Conservation (phyloP, 2,329 filamentous ascomycete genomes). For the Fusarium subtropicale region DNA sequence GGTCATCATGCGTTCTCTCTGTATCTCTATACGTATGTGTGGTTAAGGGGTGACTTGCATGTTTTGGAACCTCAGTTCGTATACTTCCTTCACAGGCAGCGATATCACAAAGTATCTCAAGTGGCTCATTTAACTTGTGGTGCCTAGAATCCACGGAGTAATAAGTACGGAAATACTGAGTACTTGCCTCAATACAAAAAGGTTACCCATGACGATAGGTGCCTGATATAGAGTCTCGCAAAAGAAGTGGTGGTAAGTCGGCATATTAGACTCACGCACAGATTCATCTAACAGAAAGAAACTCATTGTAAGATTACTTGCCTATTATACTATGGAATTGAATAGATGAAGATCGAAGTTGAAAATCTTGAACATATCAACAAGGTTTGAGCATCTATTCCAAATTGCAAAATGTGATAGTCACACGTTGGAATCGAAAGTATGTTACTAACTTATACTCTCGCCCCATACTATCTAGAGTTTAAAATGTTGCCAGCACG, state of each 20-base stretch:
- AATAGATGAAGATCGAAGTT: background rate
- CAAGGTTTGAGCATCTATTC: background rate
- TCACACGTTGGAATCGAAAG: background rate
- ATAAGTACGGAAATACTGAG: background rate
- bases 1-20: background rate
- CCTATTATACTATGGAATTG: no score
- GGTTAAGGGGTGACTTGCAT: background rate
- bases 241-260: background rate
- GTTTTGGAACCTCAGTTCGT: background rate
- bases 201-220: background rate
- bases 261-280: background rate
- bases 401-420: background rate
- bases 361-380: background rate
- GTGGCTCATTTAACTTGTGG: background rate
- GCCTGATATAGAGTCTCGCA: background rate
- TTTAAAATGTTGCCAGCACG: background rate
- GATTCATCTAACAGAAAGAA: background rate
- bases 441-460: no score
- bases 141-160: background rate
- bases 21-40: background rate
- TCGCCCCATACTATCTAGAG: background rate
- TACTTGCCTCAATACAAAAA: background rate
- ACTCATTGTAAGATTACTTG: background rate
- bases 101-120: background rate
- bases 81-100: background rate